These are phyloP conservation scores for Begonia peltatifolia DNA, from an alignment of 306 rosid species.

Conservation along the genomic window DNA sequence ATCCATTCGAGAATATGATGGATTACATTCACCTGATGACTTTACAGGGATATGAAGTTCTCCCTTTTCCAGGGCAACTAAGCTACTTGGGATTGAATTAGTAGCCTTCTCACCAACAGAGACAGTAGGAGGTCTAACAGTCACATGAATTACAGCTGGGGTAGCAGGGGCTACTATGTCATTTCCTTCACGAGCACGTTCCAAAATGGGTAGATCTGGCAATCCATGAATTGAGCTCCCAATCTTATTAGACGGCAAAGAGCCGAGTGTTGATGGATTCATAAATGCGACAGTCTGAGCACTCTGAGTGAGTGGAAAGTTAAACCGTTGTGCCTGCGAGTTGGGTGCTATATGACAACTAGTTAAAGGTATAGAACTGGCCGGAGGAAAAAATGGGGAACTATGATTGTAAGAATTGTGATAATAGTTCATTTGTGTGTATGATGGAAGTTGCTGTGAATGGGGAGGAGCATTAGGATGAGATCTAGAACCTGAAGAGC, in stretches of 20 bases:
- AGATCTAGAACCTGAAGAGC: slow-evolving; percentile 45
- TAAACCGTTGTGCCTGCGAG: slow-evolving; percentile 50
- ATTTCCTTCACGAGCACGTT: slow-evolving; percentile 40
- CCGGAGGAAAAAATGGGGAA: slow-evolving; percentile 26
- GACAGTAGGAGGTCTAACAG: slow-evolving; percentile 30
- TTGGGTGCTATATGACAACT: slow-evolving; percentile 6
- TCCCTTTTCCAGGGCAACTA: slow-evolving; percentile 23
- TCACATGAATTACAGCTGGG: slow-evolving; percentile 23
- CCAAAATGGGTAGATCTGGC: slow-evolving; percentile 26
- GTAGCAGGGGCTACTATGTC: slow-evolving; percentile 20
- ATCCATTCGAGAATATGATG: slow-evolving; percentile 22
- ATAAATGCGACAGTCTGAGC: slow-evolving; percentile 30
- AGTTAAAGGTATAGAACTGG: slow-evolving; percentile 47
- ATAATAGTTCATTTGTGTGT: slow-evolving; percentile 26
- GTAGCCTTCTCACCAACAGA: slow-evolving; percentile 27
- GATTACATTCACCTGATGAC: slow-evolving; percentile 23
- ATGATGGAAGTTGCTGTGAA: slow-evolving; percentile 49
- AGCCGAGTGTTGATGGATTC: slow-evolving; percentile 28
- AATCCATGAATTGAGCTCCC: slow-evolving; percentile 28
- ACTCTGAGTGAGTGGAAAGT: slow-evolving; percentile 44
- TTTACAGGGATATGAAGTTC: slow-evolving; percentile 29
- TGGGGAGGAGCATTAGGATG: slow-evolving; percentile 34
- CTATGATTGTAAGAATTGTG: slow-evolving; percentile 25
- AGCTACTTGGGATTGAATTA: slow-evolving; percentile 22
- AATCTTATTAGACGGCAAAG: slow-evolving; percentile 4